These are phyloP conservation scores for Fraxinus anomala DNA, from an alignment of 257 asterid species.

Conservation along the genomic window DNA sequence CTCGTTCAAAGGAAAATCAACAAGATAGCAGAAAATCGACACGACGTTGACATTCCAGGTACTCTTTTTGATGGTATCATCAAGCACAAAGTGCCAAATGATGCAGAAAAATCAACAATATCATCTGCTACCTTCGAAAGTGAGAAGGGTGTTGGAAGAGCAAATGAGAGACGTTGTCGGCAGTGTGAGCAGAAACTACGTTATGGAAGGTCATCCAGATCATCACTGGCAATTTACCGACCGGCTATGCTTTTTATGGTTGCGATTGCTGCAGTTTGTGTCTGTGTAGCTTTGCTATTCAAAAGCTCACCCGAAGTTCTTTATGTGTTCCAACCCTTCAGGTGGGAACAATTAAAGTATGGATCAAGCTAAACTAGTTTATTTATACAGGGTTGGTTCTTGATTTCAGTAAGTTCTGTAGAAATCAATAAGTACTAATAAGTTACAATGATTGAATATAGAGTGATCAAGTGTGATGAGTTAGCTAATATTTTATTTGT, in stretches of 20 bases:
- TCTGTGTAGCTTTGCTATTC: conserved; percentile 51
- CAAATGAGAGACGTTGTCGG: conserved; percentile 27
- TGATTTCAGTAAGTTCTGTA: neutral
- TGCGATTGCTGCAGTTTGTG: conserved; percentile 52
- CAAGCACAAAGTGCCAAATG: conserved; percentile 31
- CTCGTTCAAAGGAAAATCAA: conserved; percentile 60
- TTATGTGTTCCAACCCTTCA: conserved; percentile 45
- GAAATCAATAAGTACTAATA: neutral
- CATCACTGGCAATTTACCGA: conserved; percentile 43
- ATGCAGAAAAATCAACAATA: conserved; percentile 29
- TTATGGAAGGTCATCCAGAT: conserved; percentile 30
- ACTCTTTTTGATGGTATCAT: conserved; percentile 22
- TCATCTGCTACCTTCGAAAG: conserved; percentile 34
- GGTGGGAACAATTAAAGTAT: conserved; percentile 50
- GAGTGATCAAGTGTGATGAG: neutral
- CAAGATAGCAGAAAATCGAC: conserved; percentile 35
- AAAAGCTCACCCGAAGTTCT: conserved; percentile 52
- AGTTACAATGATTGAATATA: neutral
- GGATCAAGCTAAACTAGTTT: conserved; percentile 41
- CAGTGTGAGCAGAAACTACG: conserved; percentile 40
- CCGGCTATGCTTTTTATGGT: conserved; percentile 60
- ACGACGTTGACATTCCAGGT: conserved; percentile 56
- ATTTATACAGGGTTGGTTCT: neutral
- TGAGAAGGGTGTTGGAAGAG: conserved; percentile 24
- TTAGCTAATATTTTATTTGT: neutral